These are phyloP conservation scores for Plasmopara viticola DNA, from an alignment of 352 stramenopile genomes.

Conservation along the genomic window DNA sequence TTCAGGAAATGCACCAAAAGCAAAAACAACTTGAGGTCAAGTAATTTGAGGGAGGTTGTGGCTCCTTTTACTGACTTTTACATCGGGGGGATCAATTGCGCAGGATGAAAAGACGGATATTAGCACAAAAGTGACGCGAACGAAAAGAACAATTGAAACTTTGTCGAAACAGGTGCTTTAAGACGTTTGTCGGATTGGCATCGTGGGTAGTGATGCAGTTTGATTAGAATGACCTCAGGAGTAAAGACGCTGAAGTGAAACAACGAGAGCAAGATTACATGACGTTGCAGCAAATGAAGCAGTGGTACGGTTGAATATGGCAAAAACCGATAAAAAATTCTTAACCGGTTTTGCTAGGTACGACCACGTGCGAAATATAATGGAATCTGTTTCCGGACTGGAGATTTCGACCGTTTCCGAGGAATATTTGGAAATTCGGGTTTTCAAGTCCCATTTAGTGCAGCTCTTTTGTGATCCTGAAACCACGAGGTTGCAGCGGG, in stretches of 20 bases:
- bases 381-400: constrained; percentile 45
- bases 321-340: not conserved
- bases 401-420: constrained; percentile 49
- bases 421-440: constrained; percentile 53
- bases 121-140: constrained; percentile 59
- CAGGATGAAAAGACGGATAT: constrained; percentile 70
- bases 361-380: constrained; percentile 50
- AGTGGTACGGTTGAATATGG: constrained; percentile 35
- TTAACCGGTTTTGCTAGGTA: constrained; percentile 32
- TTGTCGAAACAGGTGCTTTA: constrained; percentile 47
- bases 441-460: constrained; percentile 45
- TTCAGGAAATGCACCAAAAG: constrained; percentile 64
- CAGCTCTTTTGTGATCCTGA: constrained; percentile 56
- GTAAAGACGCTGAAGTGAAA: constrained; percentile 66
- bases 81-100: not conserved
- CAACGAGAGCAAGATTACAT: constrained; percentile 66
- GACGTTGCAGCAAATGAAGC: constrained; percentile 65
- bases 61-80: not conserved
- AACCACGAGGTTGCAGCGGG: constrained; percentile 41
- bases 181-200: constrained; percentile 4
- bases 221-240: constrained; percentile 51
- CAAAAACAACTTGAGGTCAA: constrained; percentile 55
- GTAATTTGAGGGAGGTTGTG: not conserved
- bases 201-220: not conserved
- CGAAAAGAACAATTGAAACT: constrained; percentile 41